Evolutionary conservation across 2,329 filamentous ascomycete genomes (phyloP).

Genomic region (Ophiostoma populinum): DNA sequence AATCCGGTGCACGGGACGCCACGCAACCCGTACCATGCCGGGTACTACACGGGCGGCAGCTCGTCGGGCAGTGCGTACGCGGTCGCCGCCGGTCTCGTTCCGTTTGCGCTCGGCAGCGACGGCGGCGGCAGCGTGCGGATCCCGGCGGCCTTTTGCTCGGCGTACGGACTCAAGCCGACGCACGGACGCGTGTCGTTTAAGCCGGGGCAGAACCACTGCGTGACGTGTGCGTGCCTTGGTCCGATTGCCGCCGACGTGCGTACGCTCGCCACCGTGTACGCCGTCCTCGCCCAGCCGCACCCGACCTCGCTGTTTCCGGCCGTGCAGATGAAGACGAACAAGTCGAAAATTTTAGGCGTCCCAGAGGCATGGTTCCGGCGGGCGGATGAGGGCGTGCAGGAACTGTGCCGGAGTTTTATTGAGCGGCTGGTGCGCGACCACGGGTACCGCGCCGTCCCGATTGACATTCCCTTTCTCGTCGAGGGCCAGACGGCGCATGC

Average conservation of each 20-base stretch:
- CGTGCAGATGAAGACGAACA: too few species aligned
- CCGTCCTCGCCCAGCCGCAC: conserved; percentile 47
- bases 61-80: conserved; percentile 59
- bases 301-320: conserved; percentile 39
- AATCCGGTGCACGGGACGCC: conserved; percentile 60
- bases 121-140: conserved; percentile 61
- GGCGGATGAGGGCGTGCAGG: conserved; percentile 24
- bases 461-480: conserved; percentile 37
- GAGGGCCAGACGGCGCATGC: conserved; percentile 58
- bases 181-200: conserved; percentile 47
- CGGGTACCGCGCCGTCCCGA: conserved; percentile 35
- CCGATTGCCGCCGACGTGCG: conserved; percentile 50
- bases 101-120: conserved; percentile 54
- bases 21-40: conserved; percentile 52
- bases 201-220: conserved; percentile 40
- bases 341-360: conserved; percentile 42
- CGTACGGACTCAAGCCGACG: conserved; percentile 58
- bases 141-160: conserved; percentile 52
- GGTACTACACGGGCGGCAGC: conserved; percentile 62
- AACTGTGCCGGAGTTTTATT: conserved; percentile 25
- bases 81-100: conserved; percentile 51
- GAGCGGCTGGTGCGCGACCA: conserved; percentile 33
- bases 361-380: conserved; percentile 44
- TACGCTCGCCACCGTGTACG: conserved; percentile 48
- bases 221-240: conserved; percentile 47